A percentile compares a stretch with the other conserved stretches of the same genome.
phyloP scores from a whole-genome alignment of 306 rosid species.

The Cajanus cajan region DNA sequence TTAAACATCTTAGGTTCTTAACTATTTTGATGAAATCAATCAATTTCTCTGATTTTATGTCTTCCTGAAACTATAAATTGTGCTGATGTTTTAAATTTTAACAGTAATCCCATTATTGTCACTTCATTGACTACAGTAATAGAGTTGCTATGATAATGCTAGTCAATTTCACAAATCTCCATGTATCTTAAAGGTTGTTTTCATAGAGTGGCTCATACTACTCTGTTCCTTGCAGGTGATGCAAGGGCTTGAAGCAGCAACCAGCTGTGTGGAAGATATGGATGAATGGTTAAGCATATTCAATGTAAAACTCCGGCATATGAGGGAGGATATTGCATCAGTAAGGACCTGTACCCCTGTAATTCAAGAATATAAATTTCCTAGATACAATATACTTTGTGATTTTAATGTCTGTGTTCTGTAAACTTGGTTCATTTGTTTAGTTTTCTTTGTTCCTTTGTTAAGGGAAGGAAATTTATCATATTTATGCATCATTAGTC shows the following conservation, averaged over 20 bases:
- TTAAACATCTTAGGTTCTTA: conserved; percentile 22
- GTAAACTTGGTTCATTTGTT: conserved; percentile 9
- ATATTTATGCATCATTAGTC: too few relatives aligned
- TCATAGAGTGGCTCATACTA: background rate
- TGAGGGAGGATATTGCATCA: conserved; percentile 98
- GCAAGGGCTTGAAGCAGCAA: conserved; percentile 85
- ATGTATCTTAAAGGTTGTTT: background rate
- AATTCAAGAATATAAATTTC: conserved; percentile 26
- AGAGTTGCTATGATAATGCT: conserved; percentile 12
- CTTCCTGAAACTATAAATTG: conserved; percentile 12
- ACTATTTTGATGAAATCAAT: background rate
- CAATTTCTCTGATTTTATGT: conserved; percentile 8
- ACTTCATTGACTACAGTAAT: background rate
- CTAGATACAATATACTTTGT: conserved; percentile 25
- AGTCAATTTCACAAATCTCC: background rate
- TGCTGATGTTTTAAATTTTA: background rate
- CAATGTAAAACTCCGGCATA: conserved; percentile 92
- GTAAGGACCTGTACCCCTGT: conserved; percentile 46
- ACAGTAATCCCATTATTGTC: background rate
- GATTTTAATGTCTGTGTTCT: conserved; percentile 3
- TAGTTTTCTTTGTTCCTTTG: background rate
- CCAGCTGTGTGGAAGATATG: conserved; percentile 91
- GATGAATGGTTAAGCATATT: conserved; percentile 95
- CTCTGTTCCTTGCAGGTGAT: conserved; percentile 61
- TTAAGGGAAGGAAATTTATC: conserved; percentile 1